Evolutionary conservation across 805 yeast genomes (phyloP).

Genomic region (Yarrowia sp.): DNA sequence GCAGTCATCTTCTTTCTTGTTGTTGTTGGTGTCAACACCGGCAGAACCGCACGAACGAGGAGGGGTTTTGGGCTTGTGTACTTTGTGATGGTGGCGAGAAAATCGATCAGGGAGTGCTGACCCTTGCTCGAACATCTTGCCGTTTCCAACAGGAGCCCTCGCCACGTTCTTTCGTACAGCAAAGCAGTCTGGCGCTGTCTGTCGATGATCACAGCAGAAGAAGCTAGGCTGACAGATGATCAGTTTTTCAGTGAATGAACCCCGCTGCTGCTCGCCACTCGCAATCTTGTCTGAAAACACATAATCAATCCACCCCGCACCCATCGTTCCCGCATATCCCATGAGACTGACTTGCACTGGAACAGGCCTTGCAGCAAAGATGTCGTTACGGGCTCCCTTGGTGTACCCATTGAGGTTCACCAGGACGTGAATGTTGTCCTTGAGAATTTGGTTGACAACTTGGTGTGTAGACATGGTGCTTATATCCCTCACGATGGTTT

Average conservation of each 20-base stretch:
- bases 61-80: neutral
- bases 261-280: neutral
- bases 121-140: conserved; percentile 4
- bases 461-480: conserved; percentile 45
- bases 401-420: conserved; percentile 50
- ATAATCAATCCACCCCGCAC: conserved; percentile 46
- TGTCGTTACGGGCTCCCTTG: conserved; percentile 49
- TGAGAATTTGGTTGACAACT: conserved; percentile 45
- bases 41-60: conserved; percentile 10
- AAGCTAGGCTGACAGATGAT: conserved; percentile 45
- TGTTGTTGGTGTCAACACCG: neutral
- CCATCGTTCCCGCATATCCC: conserved; percentile 51
- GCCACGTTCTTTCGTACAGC: neutral
- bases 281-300: conserved; percentile 41
- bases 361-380: conserved; percentile 49
- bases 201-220: conserved; percentile 50
- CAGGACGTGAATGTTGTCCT: conserved; percentile 48
- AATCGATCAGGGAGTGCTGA: neutral
- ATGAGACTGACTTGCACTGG: conserved; percentile 48
- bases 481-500: conserved; percentile 42
- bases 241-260: conserved; percentile 46
- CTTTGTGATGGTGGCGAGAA: neutral
- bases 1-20: no score
- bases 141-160: neutral
- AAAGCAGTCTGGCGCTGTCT: conserved; percentile 45